Conservation (phyloP, 192 early-diverging fungal species). For the Umbelopsis ramanniana region DNA sequence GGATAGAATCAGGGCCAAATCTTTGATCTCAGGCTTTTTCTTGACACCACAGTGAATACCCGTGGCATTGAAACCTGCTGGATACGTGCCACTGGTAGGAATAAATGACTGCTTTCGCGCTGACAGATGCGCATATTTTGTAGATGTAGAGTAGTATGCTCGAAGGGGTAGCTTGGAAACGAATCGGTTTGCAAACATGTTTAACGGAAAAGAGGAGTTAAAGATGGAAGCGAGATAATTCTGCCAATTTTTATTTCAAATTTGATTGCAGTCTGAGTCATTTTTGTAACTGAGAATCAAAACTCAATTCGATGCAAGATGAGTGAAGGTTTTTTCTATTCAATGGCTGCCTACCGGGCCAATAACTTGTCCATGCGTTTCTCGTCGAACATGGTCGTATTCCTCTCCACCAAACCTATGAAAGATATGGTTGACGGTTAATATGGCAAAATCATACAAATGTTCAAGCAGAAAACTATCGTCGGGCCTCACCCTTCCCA, state of each 20-base stretch:
- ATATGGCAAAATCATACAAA: not conserved
- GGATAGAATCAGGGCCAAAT: constrained; percentile 83
- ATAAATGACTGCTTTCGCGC: constrained; percentile 64
- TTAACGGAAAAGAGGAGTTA: not conserved
- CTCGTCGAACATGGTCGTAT: constrained; percentile 34
- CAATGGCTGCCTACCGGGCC: constrained; percentile 16
- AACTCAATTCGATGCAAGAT: not conserved
- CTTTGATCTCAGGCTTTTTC: constrained; percentile 71
- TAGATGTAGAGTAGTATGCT: constrained; percentile 14
- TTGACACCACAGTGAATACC: constrained; percentile 81
- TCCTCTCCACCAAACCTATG: constrained; percentile 42
- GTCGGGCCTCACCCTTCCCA: constrained; percentile 30
- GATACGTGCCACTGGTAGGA: constrained; percentile 80
- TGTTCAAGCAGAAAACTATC: not conserved
- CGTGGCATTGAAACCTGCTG: constrained; percentile 81
- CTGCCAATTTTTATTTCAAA: not conserved
- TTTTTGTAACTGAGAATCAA: constrained; percentile 11
- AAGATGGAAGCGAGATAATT: not conserved
- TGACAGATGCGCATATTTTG: constrained; percentile 31
- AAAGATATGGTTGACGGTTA: not conserved
- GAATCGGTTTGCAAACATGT: not conserved
- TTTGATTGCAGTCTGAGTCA: not conserved
- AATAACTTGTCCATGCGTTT: constrained; percentile 32
- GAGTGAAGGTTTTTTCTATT: no score
- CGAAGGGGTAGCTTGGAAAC: constrained; percentile 2